Conservation (phyloP, 108 stramenopile species). For the Conticribra guillardii region DNA sequence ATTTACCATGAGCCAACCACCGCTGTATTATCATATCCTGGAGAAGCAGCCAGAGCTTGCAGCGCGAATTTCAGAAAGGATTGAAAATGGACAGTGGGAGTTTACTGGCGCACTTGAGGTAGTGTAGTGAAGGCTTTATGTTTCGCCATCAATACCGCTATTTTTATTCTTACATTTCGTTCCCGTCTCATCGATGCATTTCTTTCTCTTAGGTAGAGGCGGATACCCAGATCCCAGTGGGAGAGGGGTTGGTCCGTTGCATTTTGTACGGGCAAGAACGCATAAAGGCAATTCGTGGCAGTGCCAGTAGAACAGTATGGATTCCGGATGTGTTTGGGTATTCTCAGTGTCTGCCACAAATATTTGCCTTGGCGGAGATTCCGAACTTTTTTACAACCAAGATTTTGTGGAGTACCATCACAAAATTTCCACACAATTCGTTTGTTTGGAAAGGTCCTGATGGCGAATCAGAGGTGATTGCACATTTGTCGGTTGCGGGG, state of each 20-base stretch:
- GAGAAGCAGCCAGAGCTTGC: slow-evolving; percentile 9
- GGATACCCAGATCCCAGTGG: slow-evolving; percentile 11
- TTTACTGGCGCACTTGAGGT: slow-evolving; percentile 11
- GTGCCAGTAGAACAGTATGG: slow-evolving; percentile 13
- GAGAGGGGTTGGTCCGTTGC: slow-evolving; percentile 8
- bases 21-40: slow-evolving; percentile 3
- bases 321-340: slow-evolving; percentile 16
- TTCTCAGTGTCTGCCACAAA: slow-evolving; percentile 10
- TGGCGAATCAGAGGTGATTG: slow-evolving; percentile 3
- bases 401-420: slow-evolving; percentile 12
- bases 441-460: slow-evolving; percentile 14
- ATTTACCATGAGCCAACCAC: slow-evolving; percentile 18
- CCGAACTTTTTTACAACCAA: slow-evolving; percentile 16
- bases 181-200: too few relatives aligned
- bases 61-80: not conserved
- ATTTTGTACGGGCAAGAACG: slow-evolving; percentile 12
- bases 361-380: slow-evolving; percentile 11
- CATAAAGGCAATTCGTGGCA: slow-evolving; percentile 8
- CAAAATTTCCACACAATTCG: slow-evolving; percentile 14
- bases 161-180: too few relatives aligned
- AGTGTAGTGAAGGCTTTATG: too few relatives aligned
- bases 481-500: slow-evolving; percentile 1
- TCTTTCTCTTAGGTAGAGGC: too few relatives aligned
- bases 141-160: too few relatives aligned
- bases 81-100: slow-evolving; percentile 7